Percentiles rank a stretch among this genome's conserved stretches.
Evolutionary conservation across 208 protist species (phyloP).

Genomic region (Crithidia brevicula): DNA sequence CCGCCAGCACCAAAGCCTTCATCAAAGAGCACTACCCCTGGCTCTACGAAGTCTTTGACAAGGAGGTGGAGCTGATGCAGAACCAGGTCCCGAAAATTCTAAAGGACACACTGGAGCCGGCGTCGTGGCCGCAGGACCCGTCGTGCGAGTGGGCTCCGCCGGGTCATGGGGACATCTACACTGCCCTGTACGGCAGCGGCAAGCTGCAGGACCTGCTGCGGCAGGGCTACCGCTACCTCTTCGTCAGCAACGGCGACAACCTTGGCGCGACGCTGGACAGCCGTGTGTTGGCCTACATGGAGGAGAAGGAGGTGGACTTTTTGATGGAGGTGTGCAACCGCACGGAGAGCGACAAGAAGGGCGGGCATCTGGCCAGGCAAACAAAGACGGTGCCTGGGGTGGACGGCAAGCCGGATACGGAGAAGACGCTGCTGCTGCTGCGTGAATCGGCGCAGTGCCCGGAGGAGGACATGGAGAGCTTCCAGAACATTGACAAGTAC

Average conservation of each 20-base stretch:
- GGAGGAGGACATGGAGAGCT: conserved; percentile 92
- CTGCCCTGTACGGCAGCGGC: conserved; percentile 92
- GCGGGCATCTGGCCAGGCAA: conserved; percentile 86
- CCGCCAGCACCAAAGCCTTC: conserved; percentile 87
- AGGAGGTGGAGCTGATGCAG: conserved; percentile 80
- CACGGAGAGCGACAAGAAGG: conserved; percentile 93
- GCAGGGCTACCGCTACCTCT: conserved; percentile 97
- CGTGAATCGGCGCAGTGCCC: conserved; percentile 91
- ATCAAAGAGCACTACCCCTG: conserved; percentile 57
- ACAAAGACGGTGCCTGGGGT: conserved; percentile 6
- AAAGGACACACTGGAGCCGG: conserved; percentile 66
- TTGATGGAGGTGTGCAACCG: conserved; percentile 92
- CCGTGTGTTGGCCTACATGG: conserved; percentile 91
- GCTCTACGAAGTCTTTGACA: conserved; percentile 56
- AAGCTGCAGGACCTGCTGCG: conserved; percentile 81
- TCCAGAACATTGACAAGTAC: conserved; percentile 97
- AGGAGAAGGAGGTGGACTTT: conserved; percentile 80
- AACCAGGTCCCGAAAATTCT: conserved; percentile 89
- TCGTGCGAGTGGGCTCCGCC: conserved; percentile 96
- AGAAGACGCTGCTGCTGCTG: conserved; percentile 70
- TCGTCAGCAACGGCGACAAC: conserved; percentile 99
- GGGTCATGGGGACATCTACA: conserved; percentile 99
- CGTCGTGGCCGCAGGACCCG: conserved; percentile 47
- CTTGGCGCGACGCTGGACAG: conserved; percentile 93
- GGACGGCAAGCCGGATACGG: conserved; percentile 16